Base-by-base conservation (phyloP, 2,329 filamentous ascomycete genomes). In the Talaromyces sp. region DNA sequence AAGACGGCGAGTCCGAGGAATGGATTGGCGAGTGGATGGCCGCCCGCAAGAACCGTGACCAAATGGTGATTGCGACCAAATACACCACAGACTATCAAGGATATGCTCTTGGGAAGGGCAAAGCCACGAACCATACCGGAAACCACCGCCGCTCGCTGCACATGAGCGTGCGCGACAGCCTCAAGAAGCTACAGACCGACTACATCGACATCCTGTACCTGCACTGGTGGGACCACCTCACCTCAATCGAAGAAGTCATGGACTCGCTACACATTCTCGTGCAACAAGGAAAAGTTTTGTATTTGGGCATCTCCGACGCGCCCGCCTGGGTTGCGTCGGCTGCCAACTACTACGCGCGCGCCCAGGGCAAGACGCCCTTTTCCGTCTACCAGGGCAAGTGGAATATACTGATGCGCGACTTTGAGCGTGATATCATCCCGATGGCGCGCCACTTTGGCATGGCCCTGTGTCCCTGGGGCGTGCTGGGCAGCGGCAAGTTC, bases 21-120 rank as follows among this genome's bases (percentile, higher is more conserved):
- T 88, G 87, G 84, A 77, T 91, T 61, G 88, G 88, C 39, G 86
- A 88, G 66, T 91, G 88, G 87, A 88, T 89, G 85, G 79, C 81
- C 67, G 81, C 81, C 63, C 82, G 85, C 10, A 79, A 81, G n/a
- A 84, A 84, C 62, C 82, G 89, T 27, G 87, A 90, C 66, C 79
- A 89, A 70, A 84, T 91, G 73, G 87, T 91, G 17, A 78, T 91
- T 59, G 87, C 88, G 0, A 90, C 88, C 60, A 91, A 91, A 70
- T 89, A 81, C 71, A 85, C 85, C 0, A 87, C 83, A 27, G 83
- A 83, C 68, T 89, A 82, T 72, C 76, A 71, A 32, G 66, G 66
- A 15, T 64, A 77, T 54, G 73, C 75, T 27, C 66, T 75, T n/a
- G 78, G 79, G 1, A 76, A 75, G 56, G 73, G 72, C 30, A 73